Percentiles rank a stretch among this genome's conserved stretches.
Evolutionary conservation across 2,329 filamentous ascomycete species (phyloP).

Genomic region (Fonsecaea multimorphosa): DNA sequence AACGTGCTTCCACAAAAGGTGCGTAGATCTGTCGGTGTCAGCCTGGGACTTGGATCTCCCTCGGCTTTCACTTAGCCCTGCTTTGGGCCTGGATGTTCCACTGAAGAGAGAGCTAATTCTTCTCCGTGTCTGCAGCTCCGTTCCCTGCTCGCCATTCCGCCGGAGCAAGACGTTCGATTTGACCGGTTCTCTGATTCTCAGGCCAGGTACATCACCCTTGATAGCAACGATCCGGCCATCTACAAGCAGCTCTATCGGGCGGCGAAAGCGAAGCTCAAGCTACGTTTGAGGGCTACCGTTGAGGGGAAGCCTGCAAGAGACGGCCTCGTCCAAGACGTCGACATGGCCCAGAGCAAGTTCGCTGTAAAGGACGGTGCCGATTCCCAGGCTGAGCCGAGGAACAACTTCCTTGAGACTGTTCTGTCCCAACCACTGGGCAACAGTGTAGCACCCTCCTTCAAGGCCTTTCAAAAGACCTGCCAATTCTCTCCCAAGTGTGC

Average conservation of each 20-base stretch:
- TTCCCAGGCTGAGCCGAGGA: constrained; percentile 39
- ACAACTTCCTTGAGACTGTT: constrained; percentile 53
- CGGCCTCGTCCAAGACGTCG: constrained; percentile 23
- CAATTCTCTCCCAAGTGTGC: constrained; percentile 32
- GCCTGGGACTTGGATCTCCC: constrained; percentile 18
- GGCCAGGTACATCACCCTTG: constrained; percentile 77
- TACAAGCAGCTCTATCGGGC: constrained; percentile 98
- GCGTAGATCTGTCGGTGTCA: constrained; percentile 48
- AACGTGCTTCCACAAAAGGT: constrained; percentile 82
- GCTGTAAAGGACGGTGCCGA: constrained; percentile 9
- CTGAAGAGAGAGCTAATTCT: constrained; percentile 36
- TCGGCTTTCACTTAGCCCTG: constrained; percentile 3
- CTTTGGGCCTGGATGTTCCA: neutral
- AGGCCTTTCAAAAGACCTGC: constrained; percentile 33
- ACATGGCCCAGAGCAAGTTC: constrained; percentile 32
- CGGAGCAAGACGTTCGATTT: constrained; percentile 69
- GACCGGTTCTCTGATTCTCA: constrained; percentile 97
- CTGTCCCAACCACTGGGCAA: constrained; percentile 39
- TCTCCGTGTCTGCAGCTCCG: constrained; percentile 65
- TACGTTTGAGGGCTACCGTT: constrained; percentile 78
- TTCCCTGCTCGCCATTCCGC: constrained; percentile 67
- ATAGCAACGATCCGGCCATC: constrained; percentile 76
- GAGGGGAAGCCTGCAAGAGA: constrained; percentile 41
- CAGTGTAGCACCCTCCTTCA: constrained; percentile 22
- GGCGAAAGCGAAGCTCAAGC: constrained; percentile 97